Evolutionary conservation across 2,329 filamentous ascomycete genomes (phyloP).

Genomic region (Bipolaris sorokiniana): DNA sequence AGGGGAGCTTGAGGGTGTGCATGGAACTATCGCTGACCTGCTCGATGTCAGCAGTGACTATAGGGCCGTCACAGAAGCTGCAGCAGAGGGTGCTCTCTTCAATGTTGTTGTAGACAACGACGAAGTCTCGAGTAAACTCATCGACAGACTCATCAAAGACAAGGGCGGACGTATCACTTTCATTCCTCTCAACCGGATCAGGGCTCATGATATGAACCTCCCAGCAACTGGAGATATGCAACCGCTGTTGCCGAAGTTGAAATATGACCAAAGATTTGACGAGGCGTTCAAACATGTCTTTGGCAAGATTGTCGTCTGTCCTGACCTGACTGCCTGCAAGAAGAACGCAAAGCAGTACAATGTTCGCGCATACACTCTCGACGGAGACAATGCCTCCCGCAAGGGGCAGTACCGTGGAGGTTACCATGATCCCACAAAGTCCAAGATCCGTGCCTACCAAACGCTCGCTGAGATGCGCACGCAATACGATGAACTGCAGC

Average conservation of each 20-base stretch:
- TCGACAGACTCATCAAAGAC: constrained; percentile 78
- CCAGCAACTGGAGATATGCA: constrained; percentile 87
- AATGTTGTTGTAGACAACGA: constrained; percentile 96
- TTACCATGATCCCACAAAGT: constrained; percentile 85
- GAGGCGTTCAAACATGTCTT: constrained; percentile 94
- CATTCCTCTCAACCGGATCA: constrained; percentile 86
- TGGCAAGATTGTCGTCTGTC: constrained; percentile 92
- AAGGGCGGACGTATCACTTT: constrained; percentile 89
- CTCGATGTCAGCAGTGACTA: constrained; percentile 85
- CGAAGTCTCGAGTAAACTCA: constrained; percentile 80
- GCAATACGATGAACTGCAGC: constrained; percentile 71
- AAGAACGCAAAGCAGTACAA: constrained; percentile 93
- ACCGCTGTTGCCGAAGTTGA: constrained; percentile 82
- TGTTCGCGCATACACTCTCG: constrained; percentile 89
- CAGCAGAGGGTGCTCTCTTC: constrained; percentile 89
- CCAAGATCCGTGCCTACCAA: constrained; percentile 83
- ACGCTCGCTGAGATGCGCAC: constrained; percentile 75
- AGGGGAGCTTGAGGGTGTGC: constrained; percentile 80
- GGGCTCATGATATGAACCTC: constrained; percentile 72
- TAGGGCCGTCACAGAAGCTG: constrained; percentile 87
- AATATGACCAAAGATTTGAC: constrained; percentile 77
- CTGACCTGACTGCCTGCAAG: constrained; percentile 82
- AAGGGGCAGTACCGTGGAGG: constrained; percentile 94
- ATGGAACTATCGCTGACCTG: constrained; percentile 92
- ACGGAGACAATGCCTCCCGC: constrained; percentile 94